phyloP scores from a whole-genome alignment of 2,329 filamentous ascomycete genomes.

The Boeremia exigua region DNA sequence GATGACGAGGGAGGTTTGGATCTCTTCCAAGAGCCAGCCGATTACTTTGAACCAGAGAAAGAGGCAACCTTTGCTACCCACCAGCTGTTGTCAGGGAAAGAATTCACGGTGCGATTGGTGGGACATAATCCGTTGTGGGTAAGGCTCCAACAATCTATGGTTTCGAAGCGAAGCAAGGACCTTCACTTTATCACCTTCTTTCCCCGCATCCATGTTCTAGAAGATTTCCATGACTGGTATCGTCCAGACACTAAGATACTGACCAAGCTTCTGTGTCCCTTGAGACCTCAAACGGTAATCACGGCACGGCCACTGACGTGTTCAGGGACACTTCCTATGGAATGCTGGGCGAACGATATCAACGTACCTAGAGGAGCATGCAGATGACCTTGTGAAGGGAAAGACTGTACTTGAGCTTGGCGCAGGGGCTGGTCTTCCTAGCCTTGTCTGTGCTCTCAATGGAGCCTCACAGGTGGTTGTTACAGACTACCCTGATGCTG shows the following conservation, averaged over 20 bases:
- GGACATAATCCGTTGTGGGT: constrained; percentile 87
- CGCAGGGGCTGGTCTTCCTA: constrained; percentile 84
- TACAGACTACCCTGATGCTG: constrained; percentile 86
- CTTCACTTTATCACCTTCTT: background rate
- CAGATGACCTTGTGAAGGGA: constrained; percentile 63
- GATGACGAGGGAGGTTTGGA: constrained; percentile 48
- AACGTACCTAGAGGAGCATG: constrained; percentile 75
- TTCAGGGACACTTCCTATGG: constrained; percentile 82
- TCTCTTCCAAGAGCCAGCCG: constrained; percentile 82
- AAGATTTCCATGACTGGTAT: background rate
- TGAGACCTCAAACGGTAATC: constrained; percentile 1
- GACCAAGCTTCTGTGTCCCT: background rate
- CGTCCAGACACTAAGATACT: background rate
- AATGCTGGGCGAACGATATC: constrained; percentile 83
- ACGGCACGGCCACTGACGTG: constrained; percentile 23
- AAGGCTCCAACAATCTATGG: constrained; percentile 39
- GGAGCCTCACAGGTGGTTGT: constrained; percentile 74
- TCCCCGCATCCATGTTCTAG: constrained; percentile 1
- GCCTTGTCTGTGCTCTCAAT: constrained; percentile 75
- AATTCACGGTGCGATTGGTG: constrained; percentile 76
- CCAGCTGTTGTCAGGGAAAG: constrained; percentile 69
- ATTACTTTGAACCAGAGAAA: constrained; percentile 79
- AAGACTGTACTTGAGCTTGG: constrained; percentile 87
- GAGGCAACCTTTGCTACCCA: constrained; percentile 76
- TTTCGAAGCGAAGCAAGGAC: constrained; percentile 1